Conservation (phyloP, 805 yeast species). For the Sugiyamaella valdiviana region DNA sequence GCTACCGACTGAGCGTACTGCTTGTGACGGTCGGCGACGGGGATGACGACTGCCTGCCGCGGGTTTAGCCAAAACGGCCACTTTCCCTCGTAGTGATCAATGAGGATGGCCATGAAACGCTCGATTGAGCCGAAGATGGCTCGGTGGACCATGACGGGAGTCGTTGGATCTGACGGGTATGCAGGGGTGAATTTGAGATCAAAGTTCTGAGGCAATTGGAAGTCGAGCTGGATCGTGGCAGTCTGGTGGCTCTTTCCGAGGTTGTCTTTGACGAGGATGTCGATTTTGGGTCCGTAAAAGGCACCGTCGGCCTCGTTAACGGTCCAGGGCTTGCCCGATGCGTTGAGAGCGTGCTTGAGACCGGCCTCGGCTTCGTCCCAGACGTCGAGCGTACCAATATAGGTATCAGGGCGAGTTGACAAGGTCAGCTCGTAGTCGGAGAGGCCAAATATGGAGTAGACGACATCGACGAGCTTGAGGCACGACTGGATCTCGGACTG, state of each 20-base stretch:
- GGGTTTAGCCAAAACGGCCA: slow-evolving; percentile 99
- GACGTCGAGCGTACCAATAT: slow-evolving; percentile 64
- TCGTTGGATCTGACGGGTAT: slow-evolving; percentile 28
- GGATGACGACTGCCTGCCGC: slow-evolving; percentile 78
- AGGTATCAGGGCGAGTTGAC: slow-evolving; percentile 81
- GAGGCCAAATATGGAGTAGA: slow-evolving; percentile 66
- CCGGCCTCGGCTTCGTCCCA: slow-evolving; percentile 82
- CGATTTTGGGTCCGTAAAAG: slow-evolving; percentile 67
- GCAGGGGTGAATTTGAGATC: slow-evolving; percentile 48
- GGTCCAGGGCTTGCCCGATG: slow-evolving; percentile 54
- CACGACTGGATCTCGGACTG: slow-evolving; percentile 65
- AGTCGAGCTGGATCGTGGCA: slow-evolving; percentile 92
- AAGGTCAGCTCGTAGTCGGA: slow-evolving; percentile 54
- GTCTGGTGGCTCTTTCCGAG: slow-evolving; percentile 82
- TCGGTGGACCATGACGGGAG: slow-evolving; percentile 91
- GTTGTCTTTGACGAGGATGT: slow-evolving; percentile 73
- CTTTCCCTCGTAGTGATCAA: slow-evolving; percentile 84
- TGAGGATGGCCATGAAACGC: slow-evolving; percentile 80
- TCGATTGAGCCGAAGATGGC: slow-evolving; percentile 95
- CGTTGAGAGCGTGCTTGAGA: slow-evolving; percentile 50
- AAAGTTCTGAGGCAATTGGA: slow-evolving; percentile 86
- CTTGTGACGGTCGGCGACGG: slow-evolving; percentile 60
- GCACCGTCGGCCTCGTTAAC: slow-evolving; percentile 94
- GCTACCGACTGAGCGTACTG: slow-evolving; percentile 49
- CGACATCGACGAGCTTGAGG: slow-evolving; percentile 63